These are phyloP conservation scores for Nakazawaea sp. DNA, from an alignment of 805 yeast species.

Conservation along the genomic window DNA sequence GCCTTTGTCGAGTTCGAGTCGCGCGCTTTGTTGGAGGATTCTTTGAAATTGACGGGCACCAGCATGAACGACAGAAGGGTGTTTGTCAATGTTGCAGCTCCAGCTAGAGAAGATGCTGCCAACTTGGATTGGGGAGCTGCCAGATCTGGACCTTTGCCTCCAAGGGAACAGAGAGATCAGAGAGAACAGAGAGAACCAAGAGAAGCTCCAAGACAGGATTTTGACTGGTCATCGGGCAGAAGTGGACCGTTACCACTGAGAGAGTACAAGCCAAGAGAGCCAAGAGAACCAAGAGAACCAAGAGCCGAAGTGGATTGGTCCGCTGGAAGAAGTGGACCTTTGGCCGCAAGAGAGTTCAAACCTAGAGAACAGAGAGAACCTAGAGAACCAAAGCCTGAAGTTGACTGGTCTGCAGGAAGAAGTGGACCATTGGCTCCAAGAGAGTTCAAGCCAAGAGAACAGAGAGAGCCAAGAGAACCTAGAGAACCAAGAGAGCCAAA, in stretches of 20 bases:
- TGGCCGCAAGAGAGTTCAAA: conserved; percentile 25
- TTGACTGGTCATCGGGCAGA: conserved; percentile 53
- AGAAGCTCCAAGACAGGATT: conserved; percentile 18
- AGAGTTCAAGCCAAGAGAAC: conserved; percentile 22
- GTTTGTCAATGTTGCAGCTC: conserved; percentile 54
- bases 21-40: conserved; percentile 42
- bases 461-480: conserved; percentile 21
- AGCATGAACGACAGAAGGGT: conserved; percentile 43
- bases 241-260: conserved; percentile 28
- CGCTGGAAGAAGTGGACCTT: conserved; percentile 23
- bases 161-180: conserved; percentile 18
- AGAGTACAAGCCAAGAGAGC: conserved; percentile 22
- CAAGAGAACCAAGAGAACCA: conserved; percentile 26
- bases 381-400: conserved; percentile 28
- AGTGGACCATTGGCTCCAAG: conserved; percentile 18
- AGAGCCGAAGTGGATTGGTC: conserved; percentile 45
- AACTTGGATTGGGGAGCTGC: conserved; percentile 26
- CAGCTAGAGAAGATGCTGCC: conserved; percentile 38
- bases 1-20: conserved; percentile 46
- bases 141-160: conserved; percentile 18
- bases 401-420: conserved; percentile 17
- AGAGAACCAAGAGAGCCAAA: conserved; percentile 27
- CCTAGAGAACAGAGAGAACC: conserved; percentile 20
- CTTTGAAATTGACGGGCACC: conserved; percentile 36
- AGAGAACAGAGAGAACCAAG: conserved; percentile 21